A percentile compares a stretch with the other conserved stretches of the same genome.
Conservation (phyloP, 1,284 basidiomycete species). For the Retiboletus fuscus region DNA sequence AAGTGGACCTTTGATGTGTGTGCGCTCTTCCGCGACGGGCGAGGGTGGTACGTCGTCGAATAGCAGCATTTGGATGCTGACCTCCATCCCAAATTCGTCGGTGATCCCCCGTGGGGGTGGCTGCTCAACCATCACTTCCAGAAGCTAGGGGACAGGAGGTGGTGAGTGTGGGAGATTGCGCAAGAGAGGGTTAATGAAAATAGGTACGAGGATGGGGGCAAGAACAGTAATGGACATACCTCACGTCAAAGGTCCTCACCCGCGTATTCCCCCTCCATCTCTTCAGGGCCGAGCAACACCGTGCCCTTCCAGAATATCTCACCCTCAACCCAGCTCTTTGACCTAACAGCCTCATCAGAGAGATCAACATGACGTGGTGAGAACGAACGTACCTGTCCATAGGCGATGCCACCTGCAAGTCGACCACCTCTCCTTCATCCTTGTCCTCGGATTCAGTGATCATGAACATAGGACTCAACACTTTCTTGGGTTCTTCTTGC, state of each 20-base stretch:
- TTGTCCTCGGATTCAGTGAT: constrained; percentile 69
- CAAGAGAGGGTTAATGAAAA: too few relatives aligned
- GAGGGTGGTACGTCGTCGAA: constrained; percentile 35
- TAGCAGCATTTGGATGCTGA: constrained; percentile 44
- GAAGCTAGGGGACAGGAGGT: constrained; percentile 69
- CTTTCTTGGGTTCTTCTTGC: constrained; percentile 72
- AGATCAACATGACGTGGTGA: constrained; percentile 4
- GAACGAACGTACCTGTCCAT: constrained; percentile 63
- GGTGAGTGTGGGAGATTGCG: constrained; percentile 58
- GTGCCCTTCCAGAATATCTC: constrained; percentile 91
- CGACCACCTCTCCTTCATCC: constrained; percentile 53
- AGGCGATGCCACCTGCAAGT: constrained; percentile 57
- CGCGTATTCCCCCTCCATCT: constrained; percentile 88
- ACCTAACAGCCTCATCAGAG: constrained; percentile 54
- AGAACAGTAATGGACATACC: constrained; percentile 59
- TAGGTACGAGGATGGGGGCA: too few relatives aligned
- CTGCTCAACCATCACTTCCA: constrained; percentile 66
- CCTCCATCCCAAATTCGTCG: too few relatives aligned
- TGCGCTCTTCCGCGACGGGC: constrained; percentile 27
- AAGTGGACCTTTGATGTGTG: constrained; percentile 46
- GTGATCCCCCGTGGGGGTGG: constrained; percentile 62
- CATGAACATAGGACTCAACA: constrained; percentile 77
- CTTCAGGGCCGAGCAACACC: constrained; percentile 81
- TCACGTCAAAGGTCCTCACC: constrained; percentile 86
- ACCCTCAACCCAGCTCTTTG: constrained; percentile 80